phyloP scores from a whole-genome alignment of 2,329 filamentous ascomycete genomes.

The Sporothrix pallida region DNA sequence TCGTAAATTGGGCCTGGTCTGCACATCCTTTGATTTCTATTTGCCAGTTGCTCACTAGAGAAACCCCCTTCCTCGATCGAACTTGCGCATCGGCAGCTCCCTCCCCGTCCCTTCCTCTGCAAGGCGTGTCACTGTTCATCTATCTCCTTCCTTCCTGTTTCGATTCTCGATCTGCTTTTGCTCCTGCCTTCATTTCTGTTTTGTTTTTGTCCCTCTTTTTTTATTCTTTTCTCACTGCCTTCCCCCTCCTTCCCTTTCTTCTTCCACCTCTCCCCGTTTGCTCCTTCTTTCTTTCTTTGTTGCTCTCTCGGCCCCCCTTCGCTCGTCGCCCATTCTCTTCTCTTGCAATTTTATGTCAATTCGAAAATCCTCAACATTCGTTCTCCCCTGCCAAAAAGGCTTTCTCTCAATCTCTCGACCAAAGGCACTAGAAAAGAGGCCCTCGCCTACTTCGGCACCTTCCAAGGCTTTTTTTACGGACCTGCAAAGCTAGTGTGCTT shows the following conservation, averaged over 20 bases:
- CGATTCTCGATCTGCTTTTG: conserved; percentile 2
- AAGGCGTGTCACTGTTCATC: conserved; percentile 14
- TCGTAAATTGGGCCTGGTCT: conserved; percentile 12
- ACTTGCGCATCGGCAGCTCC: conserved; percentile 14
- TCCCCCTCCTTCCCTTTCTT: not conserved
- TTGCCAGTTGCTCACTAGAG: not conserved
- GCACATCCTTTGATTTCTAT: not conserved
- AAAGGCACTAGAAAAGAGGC: conserved; percentile 6
- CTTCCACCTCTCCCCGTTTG: conserved; percentile 11
- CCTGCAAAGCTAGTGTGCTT: conserved; percentile 5
- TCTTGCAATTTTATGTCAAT: not conserved
- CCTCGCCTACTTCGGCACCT: conserved; percentile 12
- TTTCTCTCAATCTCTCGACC: not conserved
- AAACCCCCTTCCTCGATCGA: not conserved
- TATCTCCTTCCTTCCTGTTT: conserved; percentile 25
- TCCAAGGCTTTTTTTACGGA: conserved; percentile 25
- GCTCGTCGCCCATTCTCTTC: not conserved
- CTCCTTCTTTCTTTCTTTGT: conserved; percentile 19
- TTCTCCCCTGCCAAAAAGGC: conserved; percentile 3
- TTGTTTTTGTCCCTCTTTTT: not conserved
- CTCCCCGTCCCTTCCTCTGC: not conserved
- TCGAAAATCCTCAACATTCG: not conserved
- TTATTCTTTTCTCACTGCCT: not conserved
- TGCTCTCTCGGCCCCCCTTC: not conserved
- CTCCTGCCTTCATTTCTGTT: conserved; percentile 4